These are phyloP conservation scores for Candida manassasensis DNA, from an alignment of 805 yeast species.

Conservation along the genomic window DNA sequence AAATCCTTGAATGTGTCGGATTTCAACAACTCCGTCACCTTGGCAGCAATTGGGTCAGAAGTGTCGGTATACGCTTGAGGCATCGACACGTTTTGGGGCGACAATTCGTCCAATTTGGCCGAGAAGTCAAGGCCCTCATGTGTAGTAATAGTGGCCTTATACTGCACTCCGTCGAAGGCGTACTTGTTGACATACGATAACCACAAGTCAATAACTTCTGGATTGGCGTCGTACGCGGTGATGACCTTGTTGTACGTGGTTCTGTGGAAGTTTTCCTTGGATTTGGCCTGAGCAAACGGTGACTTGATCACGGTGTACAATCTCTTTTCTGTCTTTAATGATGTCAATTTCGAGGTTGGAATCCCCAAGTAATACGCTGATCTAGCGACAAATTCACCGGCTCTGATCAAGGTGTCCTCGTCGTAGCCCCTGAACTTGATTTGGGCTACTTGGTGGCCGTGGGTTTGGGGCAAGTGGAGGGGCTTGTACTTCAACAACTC, in stretches of 20 bases:
- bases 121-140: conserved; percentile 27
- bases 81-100: conserved; percentile 11
- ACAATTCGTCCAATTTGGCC: conserved; percentile 24
- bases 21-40: conserved; percentile 65
- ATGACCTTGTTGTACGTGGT: conserved; percentile 72
- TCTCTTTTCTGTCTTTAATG: conserved; percentile 64
- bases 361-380: conserved; percentile 88
- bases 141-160: conserved; percentile 60
- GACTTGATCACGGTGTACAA: conserved; percentile 92
- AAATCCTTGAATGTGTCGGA: conserved; percentile 67
- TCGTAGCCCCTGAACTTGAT: conserved; percentile 70
- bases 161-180: conserved; percentile 75
- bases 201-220: conserved; percentile 80
- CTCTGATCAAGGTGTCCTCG: conserved; percentile 64
- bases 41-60: conserved; percentile 51
- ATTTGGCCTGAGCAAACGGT: conserved; percentile 91
- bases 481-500: conserved; percentile 82
- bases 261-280: conserved; percentile 92
- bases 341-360: conserved; percentile 75
- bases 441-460: conserved; percentile 77
- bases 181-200: conserved; percentile 74
- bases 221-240: conserved; percentile 77
- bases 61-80: conserved; percentile 30
- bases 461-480: conserved; percentile 55
- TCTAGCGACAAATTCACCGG: conserved; percentile 80